Evolutionary conservation across 495 filamentous ascomycete species (phyloP).

Genomic region (Aspergillus cristatus): DNA sequence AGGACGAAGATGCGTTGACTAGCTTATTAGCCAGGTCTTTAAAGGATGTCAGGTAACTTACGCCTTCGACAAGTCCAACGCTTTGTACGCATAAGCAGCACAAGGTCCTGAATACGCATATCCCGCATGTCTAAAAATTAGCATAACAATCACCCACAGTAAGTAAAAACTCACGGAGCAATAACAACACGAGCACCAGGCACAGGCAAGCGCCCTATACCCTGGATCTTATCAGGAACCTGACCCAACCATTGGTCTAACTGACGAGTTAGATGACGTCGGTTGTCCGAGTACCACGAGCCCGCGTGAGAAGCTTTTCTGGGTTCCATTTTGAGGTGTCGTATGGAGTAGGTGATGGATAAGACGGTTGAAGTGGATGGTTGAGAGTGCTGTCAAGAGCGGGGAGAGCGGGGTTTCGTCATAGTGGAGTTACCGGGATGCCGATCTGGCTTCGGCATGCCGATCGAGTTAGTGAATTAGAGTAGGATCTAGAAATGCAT

Average conservation of each 20-base stretch:
- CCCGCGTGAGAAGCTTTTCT: slow-evolving; percentile 64
- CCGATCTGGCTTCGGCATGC: slow-evolving; percentile 11
- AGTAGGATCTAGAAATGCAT: too few species aligned
- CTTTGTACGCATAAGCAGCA: slow-evolving; percentile 91
- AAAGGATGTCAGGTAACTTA: slow-evolving; percentile 24
- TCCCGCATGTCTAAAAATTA: slow-evolving; percentile 69
- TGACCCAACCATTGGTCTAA: slow-evolving; percentile 71
- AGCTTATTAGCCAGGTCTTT: not conserved
- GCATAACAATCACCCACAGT: slow-evolving; percentile 1
- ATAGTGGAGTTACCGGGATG: slow-evolving; percentile 16
- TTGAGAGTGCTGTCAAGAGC: not conserved
- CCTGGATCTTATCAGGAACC: slow-evolving; percentile 57
- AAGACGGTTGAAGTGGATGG: not conserved
- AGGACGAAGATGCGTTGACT: slow-evolving; percentile 90
- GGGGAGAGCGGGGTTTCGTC: slow-evolving; percentile 3
- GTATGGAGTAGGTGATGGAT: not conserved
- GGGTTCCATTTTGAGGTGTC: slow-evolving; percentile 38
- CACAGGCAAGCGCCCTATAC: slow-evolving; percentile 53
- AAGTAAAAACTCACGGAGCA: slow-evolving; percentile 67
- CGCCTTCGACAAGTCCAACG: slow-evolving; percentile 75
- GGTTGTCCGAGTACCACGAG: slow-evolving; percentile 74
- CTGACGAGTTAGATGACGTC: slow-evolving; percentile 50
- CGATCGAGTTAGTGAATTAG: too few species aligned
- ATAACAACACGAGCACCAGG: slow-evolving; percentile 81
- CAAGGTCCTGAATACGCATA: slow-evolving; percentile 92